These are phyloP conservation scores for Sphagnurus paluster DNA, from an alignment of 1,284 basidiomycete genomes.

Conservation along the genomic window DNA sequence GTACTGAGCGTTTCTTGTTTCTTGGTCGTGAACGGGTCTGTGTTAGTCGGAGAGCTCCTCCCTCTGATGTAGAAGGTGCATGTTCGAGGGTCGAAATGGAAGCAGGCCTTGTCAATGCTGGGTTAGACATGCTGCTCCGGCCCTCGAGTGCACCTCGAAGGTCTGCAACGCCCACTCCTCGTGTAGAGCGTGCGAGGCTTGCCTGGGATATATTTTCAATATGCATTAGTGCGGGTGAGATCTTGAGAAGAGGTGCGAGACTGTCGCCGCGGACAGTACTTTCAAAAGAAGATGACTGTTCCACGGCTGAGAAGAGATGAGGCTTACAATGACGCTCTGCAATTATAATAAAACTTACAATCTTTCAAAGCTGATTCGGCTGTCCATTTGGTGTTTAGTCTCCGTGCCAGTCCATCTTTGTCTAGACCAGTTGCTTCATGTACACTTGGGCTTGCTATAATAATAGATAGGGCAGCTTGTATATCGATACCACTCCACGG, in stretches of 20 bases:
- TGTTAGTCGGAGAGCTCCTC: slow-evolving; percentile 41
- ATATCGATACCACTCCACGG: slow-evolving; percentile 48
- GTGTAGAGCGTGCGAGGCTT: slow-evolving; percentile 71
- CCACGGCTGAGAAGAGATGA: slow-evolving; percentile 48
- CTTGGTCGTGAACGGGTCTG: slow-evolving; percentile 56
- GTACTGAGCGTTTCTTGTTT: slow-evolving; percentile 50
- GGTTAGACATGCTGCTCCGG: slow-evolving; percentile 75
- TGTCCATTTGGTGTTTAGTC: slow-evolving; percentile 67
- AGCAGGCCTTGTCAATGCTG: slow-evolving; percentile 59
- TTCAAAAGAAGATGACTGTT: slow-evolving; percentile 59
- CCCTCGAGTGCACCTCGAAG: slow-evolving; percentile 85
- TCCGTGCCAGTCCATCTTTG: slow-evolving; percentile 49
- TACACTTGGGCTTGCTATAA: slow-evolving; percentile 53
- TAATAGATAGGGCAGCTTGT: slow-evolving; percentile 50
- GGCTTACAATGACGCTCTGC: neutral
- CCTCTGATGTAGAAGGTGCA: slow-evolving; percentile 47
- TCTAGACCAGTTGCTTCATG: slow-evolving; percentile 69
- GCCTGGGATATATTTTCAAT: slow-evolving; percentile 85
- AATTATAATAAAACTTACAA: slow-evolving; percentile 49
- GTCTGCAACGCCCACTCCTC: slow-evolving; percentile 82
- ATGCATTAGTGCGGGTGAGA: slow-evolving; percentile 83
- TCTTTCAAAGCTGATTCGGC: slow-evolving; percentile 73
- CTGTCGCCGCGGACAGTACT: slow-evolving; percentile 59
- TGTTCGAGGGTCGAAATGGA: slow-evolving; percentile 78
- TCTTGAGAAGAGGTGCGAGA: slow-evolving; percentile 70